A percentile compares a stretch with the other conserved stretches of the same genome.
phyloP scores from a whole-genome alignment of 345 rosid species.

The Garcia nutans region DNA sequence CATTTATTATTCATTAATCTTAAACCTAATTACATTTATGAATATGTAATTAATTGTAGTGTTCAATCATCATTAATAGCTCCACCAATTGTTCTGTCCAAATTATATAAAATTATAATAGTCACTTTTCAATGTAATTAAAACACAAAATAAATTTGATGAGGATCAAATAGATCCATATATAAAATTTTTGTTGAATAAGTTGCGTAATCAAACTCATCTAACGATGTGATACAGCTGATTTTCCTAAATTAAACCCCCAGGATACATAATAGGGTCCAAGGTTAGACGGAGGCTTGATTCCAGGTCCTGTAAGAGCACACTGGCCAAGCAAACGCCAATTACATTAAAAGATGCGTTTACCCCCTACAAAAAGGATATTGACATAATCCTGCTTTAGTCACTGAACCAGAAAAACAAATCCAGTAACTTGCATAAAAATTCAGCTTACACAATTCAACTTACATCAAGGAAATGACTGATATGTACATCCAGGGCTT shows the following conservation, averaged over 20 bases:
- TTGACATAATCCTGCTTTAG: neutral
- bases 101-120: too few relatives aligned
- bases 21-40: too few relatives aligned
- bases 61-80: too few relatives aligned
- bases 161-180: too few relatives aligned
- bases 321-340: slow-evolving; percentile 7
- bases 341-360: slow-evolving; percentile 9
- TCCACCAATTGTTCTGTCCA: too few relatives aligned
- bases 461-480: slow-evolving; percentile 23
- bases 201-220: neutral
- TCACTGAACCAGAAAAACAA: slow-evolving; percentile 11
- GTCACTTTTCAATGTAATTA: too few relatives aligned
- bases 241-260: neutral
- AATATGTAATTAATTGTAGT: too few relatives aligned
- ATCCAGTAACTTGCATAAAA: slow-evolving; percentile 12
- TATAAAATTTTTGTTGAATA: neutral
- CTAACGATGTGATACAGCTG: neutral
- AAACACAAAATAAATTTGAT: too few relatives aligned
- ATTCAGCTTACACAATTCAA: neutral
- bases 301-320: neutral
- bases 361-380: slow-evolving; percentile 6
- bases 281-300: slow-evolving; percentile 9
- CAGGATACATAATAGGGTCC: too few relatives aligned
- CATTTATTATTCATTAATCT: too few relatives aligned
- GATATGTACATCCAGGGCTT: slow-evolving; percentile 29